Evolutionary conservation across 1,284 basidiomycete species (phyloP), one percentile per base, ranked within the genome.

Genomic region (Fomitopsis schrenkii): DNA sequence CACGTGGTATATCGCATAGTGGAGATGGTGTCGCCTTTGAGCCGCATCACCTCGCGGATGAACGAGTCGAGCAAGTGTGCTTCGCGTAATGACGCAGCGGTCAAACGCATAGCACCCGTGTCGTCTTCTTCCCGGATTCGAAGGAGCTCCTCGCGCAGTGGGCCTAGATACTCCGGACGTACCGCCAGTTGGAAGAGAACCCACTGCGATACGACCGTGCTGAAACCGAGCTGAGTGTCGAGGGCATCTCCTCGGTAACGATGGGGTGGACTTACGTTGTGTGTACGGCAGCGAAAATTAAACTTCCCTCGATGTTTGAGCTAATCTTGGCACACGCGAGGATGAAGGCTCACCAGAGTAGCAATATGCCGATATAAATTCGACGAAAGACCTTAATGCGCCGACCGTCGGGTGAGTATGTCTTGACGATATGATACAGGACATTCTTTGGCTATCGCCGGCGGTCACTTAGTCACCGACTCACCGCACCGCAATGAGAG

Each of bases 101-200:
- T 72, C 35, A 74, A 66, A 15, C 66, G 63, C 15, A 68, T 40
- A n/a, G 64, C 60, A 41, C 71, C 70, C 26, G 69, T 57, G 12
- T 68, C 66, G 44, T 68, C 70, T 26, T 69, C 64, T 15, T 72
- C 72, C 15, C 68, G 64, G 9, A 72, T 60, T 3, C 63, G 57
- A 3, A 64, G 56, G 17, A 72, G 62, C 62, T 85, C 83, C 52
- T 80, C 76, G 4, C 82, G 77, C 46, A 84, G 66, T 4, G 75
- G 75, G 8, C 71, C 66, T 17, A 80, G 68, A 52, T 77, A 79
- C 36, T 79, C 71, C 1, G 79, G 78, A 55, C 74, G 68, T 1
- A 72, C 70, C 5, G 81, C 78, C 9, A 84, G 71, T 46, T 79
- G 69, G 59, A 72, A 80, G 12, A 85, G 74, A 65, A 76, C 71